Evolutionary conservation across 129 eudicot genomes (phyloP).

Genomic region (Pseudognaphalium luteoalbum): DNA sequence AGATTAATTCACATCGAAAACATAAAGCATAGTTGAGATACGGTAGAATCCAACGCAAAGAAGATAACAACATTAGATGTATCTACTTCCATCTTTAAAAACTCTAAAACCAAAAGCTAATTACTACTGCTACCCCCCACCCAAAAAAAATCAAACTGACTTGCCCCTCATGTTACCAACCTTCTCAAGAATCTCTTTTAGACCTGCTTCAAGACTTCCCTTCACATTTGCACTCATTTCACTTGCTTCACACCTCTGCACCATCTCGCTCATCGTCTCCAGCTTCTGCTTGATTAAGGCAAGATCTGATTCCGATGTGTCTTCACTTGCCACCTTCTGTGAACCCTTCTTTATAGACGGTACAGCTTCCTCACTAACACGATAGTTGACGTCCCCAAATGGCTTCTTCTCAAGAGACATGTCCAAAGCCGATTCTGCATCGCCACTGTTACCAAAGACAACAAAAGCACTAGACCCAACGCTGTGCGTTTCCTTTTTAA

Average conservation of each 20-base stretch:
- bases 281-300: slow-evolving; percentile 23
- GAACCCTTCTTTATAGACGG: neutral
- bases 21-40: neutral
- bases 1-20: neutral
- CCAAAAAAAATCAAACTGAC: neutral
- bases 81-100: slow-evolving; percentile 20
- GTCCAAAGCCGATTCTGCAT: slow-evolving; percentile 4
- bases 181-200: slow-evolving; percentile 49
- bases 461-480: slow-evolving; percentile 7
- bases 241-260: slow-evolving; percentile 11
- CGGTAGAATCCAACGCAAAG: neutral
- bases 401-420: slow-evolving; percentile 16
- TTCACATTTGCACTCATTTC: slow-evolving; percentile 27
- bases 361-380: neutral
- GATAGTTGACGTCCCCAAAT: slow-evolving; percentile 1
- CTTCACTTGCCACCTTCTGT: neutral
- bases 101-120: slow-evolving; percentile 18
- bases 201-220: slow-evolving; percentile 24
- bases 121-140: slow-evolving; percentile 13
- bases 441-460: slow-evolving; percentile 1
- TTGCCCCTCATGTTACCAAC: slow-evolving; percentile 30
- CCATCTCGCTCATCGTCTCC: slow-evolving; percentile 16
- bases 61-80: slow-evolving; percentile 12
- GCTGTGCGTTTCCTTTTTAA: neutral
- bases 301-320: neutral